phyloP scores from a whole-genome alignment of 2,329 filamentous ascomycete genomes.

The Cytospora paraplurivora region DNA sequence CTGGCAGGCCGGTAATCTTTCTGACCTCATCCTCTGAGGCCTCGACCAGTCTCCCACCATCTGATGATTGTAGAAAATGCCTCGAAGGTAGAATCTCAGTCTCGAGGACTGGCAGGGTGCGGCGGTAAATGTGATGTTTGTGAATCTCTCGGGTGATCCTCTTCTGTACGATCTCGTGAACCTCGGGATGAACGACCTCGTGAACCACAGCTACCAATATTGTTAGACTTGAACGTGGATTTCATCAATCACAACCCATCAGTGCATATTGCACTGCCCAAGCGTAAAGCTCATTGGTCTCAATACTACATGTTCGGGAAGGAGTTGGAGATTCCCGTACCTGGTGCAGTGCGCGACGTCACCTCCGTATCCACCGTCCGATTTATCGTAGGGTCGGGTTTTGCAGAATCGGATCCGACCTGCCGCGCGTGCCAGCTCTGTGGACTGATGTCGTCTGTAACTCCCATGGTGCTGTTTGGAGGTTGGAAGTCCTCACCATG shows the following conservation, averaged over 20 bases:
- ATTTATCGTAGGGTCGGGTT: neutral
- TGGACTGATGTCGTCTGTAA: neutral
- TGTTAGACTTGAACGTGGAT: neutral
- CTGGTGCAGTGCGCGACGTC: neutral
- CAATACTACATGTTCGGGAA: neutral
- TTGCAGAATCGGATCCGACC: neutral
- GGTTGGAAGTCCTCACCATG: neutral
- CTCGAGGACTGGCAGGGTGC: neutral
- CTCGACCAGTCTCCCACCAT: neutral
- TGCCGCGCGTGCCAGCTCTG: neutral
- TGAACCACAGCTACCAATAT: neutral
- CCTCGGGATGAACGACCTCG: neutral
- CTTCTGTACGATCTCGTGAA: neutral
- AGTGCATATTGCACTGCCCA: too few relatives aligned
- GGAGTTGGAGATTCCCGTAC: neutral
- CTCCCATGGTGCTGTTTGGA: neutral
- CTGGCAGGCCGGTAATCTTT: neutral
- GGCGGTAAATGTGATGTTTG: neutral
- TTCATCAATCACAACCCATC: neutral
- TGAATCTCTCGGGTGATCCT: neutral
- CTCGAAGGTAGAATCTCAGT: neutral
- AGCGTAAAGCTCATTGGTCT: neutral
- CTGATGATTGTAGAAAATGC: neutral
- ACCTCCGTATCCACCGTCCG: conserved; percentile 1
- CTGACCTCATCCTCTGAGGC: neutral